These are phyloP conservation scores for Fraxinus latifolia DNA, from an alignment of 305 asterid species.

Conservation along the genomic window DNA sequence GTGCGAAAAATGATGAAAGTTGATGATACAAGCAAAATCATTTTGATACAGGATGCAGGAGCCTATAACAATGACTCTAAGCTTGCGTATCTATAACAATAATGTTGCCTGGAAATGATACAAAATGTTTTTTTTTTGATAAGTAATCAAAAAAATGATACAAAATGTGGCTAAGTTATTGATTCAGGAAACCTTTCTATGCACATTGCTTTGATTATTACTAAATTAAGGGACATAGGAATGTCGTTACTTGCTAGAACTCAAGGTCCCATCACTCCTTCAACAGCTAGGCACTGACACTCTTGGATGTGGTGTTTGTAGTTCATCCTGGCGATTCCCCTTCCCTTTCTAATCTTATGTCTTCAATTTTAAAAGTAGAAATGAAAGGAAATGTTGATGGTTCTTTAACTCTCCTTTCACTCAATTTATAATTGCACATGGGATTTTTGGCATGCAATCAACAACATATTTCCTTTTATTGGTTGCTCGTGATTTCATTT, in stretches of 20 bases:
- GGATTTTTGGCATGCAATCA: background rate
- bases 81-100: background rate
- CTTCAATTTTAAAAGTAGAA: background rate
- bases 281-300: background rate
- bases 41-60: background rate
- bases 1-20: background rate
- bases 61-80: background rate
- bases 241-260: background rate
- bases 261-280: background rate
- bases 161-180: background rate
- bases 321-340: background rate
- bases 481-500: background rate
- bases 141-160: too few relatives aligned
- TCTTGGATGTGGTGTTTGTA: background rate
- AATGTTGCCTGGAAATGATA: background rate
- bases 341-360: background rate
- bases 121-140: too few relatives aligned
- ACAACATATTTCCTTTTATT: background rate
- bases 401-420: background rate
- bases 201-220: background rate
- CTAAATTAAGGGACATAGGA: background rate
- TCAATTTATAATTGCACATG: background rate
- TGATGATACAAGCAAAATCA: background rate
- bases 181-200: background rate
- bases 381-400: background rate